phyloP scores from a whole-genome alignment of 2,329 filamentous ascomycete genomes.

The Leptographium procerum region DNA sequence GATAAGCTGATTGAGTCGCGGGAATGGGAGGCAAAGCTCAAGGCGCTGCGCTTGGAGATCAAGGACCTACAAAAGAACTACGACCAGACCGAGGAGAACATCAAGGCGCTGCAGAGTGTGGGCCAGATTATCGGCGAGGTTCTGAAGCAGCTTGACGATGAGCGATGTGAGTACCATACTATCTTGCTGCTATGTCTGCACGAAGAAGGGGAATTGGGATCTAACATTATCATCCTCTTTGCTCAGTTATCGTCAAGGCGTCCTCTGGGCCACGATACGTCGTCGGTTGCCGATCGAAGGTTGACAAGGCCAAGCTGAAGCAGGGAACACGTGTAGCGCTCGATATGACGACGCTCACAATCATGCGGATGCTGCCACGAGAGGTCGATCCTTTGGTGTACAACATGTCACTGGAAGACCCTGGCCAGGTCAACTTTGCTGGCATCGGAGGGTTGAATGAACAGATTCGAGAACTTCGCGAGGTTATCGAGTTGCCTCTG shows the following conservation, averaged over 20 bases:
- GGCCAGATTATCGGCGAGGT: constrained; percentile 99
- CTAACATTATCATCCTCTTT: constrained; percentile 13
- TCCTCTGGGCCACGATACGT: constrained; percentile 96
- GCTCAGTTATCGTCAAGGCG: constrained; percentile 88
- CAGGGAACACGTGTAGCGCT: constrained; percentile 95
- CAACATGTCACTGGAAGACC: constrained; percentile 99
- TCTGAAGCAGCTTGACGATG: constrained; percentile 95
- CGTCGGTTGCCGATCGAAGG: constrained; percentile 94
- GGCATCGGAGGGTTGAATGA: constrained; percentile 97
- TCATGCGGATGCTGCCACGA: constrained; percentile 98
- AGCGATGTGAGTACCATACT: constrained; percentile 64
- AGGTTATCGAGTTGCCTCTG: constrained; percentile 93
- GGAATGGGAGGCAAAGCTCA: constrained; percentile 98
- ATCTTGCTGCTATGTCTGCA: background rate
- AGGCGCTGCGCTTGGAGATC: constrained; percentile 85
- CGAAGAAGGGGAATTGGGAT: background rate
- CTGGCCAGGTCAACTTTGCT: constrained; percentile 92
- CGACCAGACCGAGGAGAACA: constrained; percentile 96
- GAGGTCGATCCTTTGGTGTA: constrained; percentile 98
- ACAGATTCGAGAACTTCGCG: constrained; percentile 91
- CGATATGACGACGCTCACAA: constrained; percentile 98
- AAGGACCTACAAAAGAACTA: constrained; percentile 92
- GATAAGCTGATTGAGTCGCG: constrained; percentile 81
- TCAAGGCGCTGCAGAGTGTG: constrained; percentile 97
- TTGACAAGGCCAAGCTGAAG: constrained; percentile 94